Base-by-base conservation (phyloP, 140 eudicot genomes). In the Cichorium intybus region DNA sequence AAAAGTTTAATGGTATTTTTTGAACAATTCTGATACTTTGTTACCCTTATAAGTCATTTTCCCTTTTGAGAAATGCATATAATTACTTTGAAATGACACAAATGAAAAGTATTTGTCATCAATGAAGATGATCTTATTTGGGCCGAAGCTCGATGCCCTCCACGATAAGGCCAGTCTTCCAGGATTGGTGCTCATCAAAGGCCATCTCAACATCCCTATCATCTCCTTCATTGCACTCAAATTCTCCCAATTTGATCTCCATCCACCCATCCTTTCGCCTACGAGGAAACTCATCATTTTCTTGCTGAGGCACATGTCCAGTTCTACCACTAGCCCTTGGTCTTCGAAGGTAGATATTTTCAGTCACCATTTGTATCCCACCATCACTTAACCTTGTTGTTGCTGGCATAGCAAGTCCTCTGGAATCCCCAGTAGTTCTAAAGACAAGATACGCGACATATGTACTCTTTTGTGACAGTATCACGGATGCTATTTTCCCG, bases 251-350 rank as follows among this genome's bases (percentile, higher is more conserved):
- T 43, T 68, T 46, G 26, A 85, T 50, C 62, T 85, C 93, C 83
- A 72, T 69, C 93, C 85, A 85, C n/a, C 85, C 85, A 65, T 81
- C 88, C 6, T 7, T 51, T 73, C 88, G 73, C 45, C 10, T 47
- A 3, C 10, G 20, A 6, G 78, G 64, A 53, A 26, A 18, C 17
- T 31, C 45, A n/a, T 28, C 45, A 57, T 50, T 4, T 17, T 58
- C 37, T 55, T 24, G 49, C 2, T 28, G 6, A 21, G 7, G 58
- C n/a, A 0, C 16, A 15, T 31, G 15, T 10, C 3, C n/a, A 17
- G 16, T 6, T 35, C 66, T 37, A 22, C 66, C 11, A 15, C 33
- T 20, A 35, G 35, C n/a, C 47, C 57, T 1, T 37, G 78, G 71
- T 31, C 48, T n/a, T 60, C 22, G 48, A 28, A 79, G 46, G 58